Base-by-base conservation (phyloP, 2,329 filamentous ascomycete species). In the Tolypocladium tundrense region DNA sequence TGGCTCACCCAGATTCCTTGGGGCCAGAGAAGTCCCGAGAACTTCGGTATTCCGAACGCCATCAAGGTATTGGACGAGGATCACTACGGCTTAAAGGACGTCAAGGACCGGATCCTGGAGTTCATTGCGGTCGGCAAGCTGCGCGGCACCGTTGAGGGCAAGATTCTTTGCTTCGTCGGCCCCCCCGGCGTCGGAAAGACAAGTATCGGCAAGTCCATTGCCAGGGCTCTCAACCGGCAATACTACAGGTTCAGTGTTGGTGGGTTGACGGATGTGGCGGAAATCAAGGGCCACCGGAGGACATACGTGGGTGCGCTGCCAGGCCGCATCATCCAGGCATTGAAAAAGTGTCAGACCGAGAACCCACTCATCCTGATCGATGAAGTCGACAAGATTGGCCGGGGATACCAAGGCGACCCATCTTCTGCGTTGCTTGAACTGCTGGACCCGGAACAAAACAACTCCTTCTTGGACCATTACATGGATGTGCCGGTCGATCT, bases 241-340 rank as follows among this genome's bases (percentile, higher is more conserved):
- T 99, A 99, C 77, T 99, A 99, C 78, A 85, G 94, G 65, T 99
- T 99, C 80, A 97, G 92, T 68, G 94, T 99, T 10, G 94, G 94
- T 69, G 94, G 94, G 65, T 81, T 99, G 64, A 96, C 93, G 4
- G 94, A 99, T 73, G 95, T 99, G 62, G 94, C 94, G 21, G 94
- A 99, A 72, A 97, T 99, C 79, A 99, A 99, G 78, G 94, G 94
- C 55, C 94, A 99, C 72, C 84, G 94, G 67, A 84, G 94, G 66
- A 99, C 94, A 3, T 99, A 99, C 66, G 94, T 99, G 56, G 94
- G 95, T 61, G 94, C 94, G 33, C 78, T 99, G 41, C 94, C 94
- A 4, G 95, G 94, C 55, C 89, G 95, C 59, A 96, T 99, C 69
- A 97, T 99, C 61, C 95, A 99, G 73, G 94, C 94, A 1, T 77